Percentiles rank a stretch among this genome's conserved stretches.
phyloP scores from a whole-genome alignment of 2,329 filamentous ascomycete species.

The Aurifilum marmelostoma region DNA sequence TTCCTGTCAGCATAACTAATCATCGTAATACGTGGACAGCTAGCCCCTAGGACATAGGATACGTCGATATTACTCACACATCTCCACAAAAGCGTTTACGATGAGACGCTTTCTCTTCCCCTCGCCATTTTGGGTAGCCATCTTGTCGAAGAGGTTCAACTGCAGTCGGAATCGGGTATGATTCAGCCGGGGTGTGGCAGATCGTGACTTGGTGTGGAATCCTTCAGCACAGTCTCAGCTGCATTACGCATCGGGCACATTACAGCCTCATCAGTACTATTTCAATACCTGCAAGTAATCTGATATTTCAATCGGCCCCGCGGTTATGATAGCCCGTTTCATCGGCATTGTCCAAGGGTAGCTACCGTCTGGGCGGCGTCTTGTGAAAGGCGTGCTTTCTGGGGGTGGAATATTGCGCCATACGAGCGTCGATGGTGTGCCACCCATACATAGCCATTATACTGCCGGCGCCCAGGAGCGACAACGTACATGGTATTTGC shows the following conservation, averaged over 20 bases:
- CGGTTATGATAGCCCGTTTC: not conserved
- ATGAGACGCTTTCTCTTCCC: conserved; percentile 26
- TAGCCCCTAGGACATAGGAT: too few relatives aligned
- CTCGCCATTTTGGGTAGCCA: conserved; percentile 16
- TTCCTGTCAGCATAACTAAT: not conserved
- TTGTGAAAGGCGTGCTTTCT: conserved; percentile 2
- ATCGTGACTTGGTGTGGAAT: not conserved
- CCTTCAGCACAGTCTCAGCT: not conserved
- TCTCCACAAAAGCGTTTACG: conserved; percentile 32
- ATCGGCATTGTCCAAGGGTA: not conserved
- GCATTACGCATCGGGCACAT: not conserved
- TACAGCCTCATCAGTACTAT: not conserved
- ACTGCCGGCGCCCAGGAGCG: conserved; percentile 18
- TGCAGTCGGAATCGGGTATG: too few relatives aligned
- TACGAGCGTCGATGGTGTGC: conserved; percentile 25
- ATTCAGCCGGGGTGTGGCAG: not conserved
- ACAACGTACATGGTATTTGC: conserved; percentile 5
- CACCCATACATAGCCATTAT: conserved; percentile 12
- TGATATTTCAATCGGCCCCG: not conserved
- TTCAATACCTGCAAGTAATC: not conserved
- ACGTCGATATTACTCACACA: conserved; percentile 31
- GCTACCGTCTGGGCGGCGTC: not conserved
- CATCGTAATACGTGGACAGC: not conserved
- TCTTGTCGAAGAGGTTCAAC: not conserved
- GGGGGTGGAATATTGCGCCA: conserved; percentile 27